These are phyloP conservation scores for Neurospora crassa DNA, from an alignment of 2,329 filamentous ascomycete species.

Conservation along the genomic window DNA sequence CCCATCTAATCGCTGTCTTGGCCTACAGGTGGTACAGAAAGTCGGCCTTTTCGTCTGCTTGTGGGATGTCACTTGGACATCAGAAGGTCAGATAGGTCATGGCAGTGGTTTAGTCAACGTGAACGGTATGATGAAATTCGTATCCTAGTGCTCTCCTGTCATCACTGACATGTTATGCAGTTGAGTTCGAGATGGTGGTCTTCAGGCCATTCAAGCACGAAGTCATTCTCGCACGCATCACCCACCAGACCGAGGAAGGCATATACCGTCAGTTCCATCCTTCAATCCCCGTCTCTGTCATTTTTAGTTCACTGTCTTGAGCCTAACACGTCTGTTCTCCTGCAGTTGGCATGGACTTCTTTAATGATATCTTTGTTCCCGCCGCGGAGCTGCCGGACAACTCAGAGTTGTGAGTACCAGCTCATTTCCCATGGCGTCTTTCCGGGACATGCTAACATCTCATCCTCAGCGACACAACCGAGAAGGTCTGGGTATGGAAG, in stretches of 20 bases:
- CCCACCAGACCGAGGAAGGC: conserved; percentile 59
- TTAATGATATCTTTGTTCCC: conserved; percentile 81
- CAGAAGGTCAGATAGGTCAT: conserved; percentile 88
- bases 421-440: background rate
- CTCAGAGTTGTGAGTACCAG: conserved; percentile 57
- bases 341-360: conserved; percentile 77
- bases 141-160: background rate
- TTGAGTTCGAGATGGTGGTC: conserved; percentile 86
- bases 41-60: conserved; percentile 89
- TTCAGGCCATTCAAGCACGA: conserved; percentile 96
- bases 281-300: background rate
- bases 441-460: conserved; percentile 15
- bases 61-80: conserved; percentile 81
- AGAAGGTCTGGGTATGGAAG: conserved; percentile 79
- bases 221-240: conserved; percentile 78
- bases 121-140: conserved; percentile 50
- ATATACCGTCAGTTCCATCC: conserved; percentile 50
- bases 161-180: conserved; percentile 33
- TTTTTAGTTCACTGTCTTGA: background rate
- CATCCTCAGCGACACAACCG: conserved; percentile 53
- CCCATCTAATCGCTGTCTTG: background rate
- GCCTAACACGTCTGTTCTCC: background rate
- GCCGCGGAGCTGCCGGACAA: conserved; percentile 64
- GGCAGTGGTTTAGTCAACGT: conserved; percentile 89
- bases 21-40: conserved; percentile 68